Evolutionary conservation across 179 eudicot genomes (phyloP).

Genomic region (Spergularia azorica): DNA sequence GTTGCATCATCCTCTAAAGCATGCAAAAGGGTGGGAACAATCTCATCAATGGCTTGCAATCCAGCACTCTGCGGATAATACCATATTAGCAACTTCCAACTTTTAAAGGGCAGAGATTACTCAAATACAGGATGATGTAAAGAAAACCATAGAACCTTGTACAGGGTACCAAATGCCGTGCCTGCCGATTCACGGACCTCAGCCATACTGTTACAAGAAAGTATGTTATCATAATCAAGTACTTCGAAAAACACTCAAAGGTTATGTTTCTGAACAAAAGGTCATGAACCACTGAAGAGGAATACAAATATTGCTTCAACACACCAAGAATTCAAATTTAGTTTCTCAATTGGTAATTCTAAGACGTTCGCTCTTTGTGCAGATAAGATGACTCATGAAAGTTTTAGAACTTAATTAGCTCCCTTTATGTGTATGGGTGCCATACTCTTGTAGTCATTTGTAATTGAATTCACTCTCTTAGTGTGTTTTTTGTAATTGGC

Average conservation of each 20-base stretch:
- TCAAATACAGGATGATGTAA: background rate
- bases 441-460: too few species aligned
- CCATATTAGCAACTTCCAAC: constrained; percentile 5
- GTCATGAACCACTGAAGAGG: background rate
- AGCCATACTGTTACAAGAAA: constrained; percentile 43
- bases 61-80: constrained; percentile 80
- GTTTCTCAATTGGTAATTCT: too few species aligned
- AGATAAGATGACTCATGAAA: too few species aligned
- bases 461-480: too few species aligned
- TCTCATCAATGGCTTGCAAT: constrained; percentile 98
- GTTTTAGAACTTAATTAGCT: too few species aligned
- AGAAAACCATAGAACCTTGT: constrained; percentile 59
- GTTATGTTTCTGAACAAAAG: background rate
- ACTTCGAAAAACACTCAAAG: background rate
- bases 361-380: too few species aligned
- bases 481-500: too few species aligned
- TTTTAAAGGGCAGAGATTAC: background rate
- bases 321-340: too few species aligned
- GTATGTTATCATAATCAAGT: background rate
- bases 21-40: constrained; percentile 96
- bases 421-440: too few species aligned
- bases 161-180: constrained; percentile 89
- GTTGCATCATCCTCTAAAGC: constrained; percentile 93
- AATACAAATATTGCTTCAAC: background rate
- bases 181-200: constrained; percentile 99